Evolutionary conservation across 2,329 filamentous ascomycete species (phyloP).

Genomic region (Metarhizium rileyi): DNA sequence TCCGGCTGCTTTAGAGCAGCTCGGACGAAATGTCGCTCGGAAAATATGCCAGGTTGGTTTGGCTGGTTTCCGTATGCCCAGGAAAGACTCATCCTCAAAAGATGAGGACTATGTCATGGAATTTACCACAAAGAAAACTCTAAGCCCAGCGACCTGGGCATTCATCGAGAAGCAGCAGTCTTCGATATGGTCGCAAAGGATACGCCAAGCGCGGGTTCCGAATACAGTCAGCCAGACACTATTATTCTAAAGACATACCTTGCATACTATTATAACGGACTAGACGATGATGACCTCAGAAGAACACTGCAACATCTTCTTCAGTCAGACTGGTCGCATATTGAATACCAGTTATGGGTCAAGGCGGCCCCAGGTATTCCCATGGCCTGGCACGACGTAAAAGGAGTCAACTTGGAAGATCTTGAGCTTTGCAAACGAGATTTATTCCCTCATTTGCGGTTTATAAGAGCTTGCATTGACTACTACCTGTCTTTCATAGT

Average conservation of each 20-base stretch:
- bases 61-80: constrained; percentile 27
- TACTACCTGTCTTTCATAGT: constrained; percentile 49
- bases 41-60: constrained; percentile 31
- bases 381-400: constrained; percentile 26
- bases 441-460: constrained; percentile 42
- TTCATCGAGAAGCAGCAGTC: constrained; percentile 16
- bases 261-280: constrained; percentile 55
- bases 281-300: constrained; percentile 43
- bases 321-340: constrained; percentile 35
- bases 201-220: constrained; percentile 38
- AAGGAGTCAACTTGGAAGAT: constrained; percentile 49
- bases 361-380: constrained; percentile 33
- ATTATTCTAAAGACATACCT: constrained; percentile 56
- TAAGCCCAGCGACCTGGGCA: constrained; percentile 2
- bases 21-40: constrained; percentile 15
- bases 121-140: constrained; percentile 30
- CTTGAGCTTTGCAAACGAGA: constrained; percentile 29
- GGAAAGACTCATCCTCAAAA: constrained; percentile 17
- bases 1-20: not conserved
- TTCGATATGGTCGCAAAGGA: constrained; percentile 48
- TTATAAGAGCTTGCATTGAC: constrained; percentile 43
- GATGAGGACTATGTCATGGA: constrained; percentile 20
- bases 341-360: constrained; percentile 34
- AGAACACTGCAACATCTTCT: constrained; percentile 23
- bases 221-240: constrained; percentile 59